These are phyloP conservation scores for Gloeopeniophorella convolvens DNA, from an alignment of 768 basidiomycete genomes.

Conservation along the genomic window DNA sequence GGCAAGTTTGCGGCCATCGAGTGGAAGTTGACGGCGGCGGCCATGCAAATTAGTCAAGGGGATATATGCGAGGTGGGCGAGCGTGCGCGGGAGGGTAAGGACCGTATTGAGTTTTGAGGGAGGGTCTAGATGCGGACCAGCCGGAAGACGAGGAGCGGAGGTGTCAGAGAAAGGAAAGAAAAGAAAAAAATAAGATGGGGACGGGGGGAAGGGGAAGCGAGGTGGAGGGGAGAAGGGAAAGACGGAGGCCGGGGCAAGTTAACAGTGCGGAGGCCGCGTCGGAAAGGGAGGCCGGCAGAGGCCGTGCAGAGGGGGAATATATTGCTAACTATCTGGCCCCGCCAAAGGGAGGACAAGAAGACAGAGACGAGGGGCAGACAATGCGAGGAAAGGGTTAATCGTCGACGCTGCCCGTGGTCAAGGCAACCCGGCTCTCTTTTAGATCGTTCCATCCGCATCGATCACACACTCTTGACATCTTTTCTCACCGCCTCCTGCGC, in stretches of 20 bases:
- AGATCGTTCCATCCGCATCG: conserved; percentile 8
- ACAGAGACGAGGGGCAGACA: conserved; percentile 10
- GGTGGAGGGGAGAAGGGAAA: conserved; percentile 26
- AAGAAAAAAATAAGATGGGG: conserved; percentile 24
- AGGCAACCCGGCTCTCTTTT: conserved; percentile 36
- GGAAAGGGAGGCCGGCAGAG: conserved; percentile 9
- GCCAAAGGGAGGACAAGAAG: conserved; percentile 15
- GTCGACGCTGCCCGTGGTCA: conserved; percentile 41
- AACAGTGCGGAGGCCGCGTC: conserved; percentile 10
- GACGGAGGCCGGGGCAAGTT: conserved; percentile 16
- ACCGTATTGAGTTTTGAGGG: no score
- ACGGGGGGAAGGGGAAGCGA: conserved; percentile 13
- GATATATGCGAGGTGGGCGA: conserved; percentile 10
- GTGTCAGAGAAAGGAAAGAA: conserved; percentile 9
- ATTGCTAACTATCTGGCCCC: conserved; percentile 13
- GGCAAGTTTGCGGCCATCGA: conserved; percentile 54
- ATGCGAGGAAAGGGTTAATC: conserved; percentile 9
- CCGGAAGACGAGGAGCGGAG: conserved; percentile 32
- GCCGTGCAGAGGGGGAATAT: conserved; percentile 19
- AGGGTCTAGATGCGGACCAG: conserved; percentile 46
- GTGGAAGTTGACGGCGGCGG: conserved; percentile 24
- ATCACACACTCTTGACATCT: conserved; percentile 18
- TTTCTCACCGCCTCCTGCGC: conserved; percentile 8
- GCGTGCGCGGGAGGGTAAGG: conserved; percentile 23
- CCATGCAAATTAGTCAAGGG: conserved; percentile 22